These are phyloP conservation scores for Prinsepia uniflora DNA, from an alignment of 306 rosid genomes.

Conservation along the genomic window DNA sequence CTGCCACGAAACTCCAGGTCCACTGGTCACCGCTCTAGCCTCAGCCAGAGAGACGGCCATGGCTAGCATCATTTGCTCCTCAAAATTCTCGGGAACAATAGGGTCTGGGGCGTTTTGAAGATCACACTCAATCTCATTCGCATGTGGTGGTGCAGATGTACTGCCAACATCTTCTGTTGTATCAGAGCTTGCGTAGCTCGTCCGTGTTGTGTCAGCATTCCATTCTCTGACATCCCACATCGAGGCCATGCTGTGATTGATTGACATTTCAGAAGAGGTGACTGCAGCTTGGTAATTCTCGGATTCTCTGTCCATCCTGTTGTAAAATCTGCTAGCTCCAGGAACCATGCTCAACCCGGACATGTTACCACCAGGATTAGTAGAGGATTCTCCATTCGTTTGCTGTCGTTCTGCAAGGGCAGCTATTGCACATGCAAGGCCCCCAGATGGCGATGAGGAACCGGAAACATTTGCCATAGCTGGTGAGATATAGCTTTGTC, in stretches of 20 bases:
- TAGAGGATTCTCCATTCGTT: constrained; percentile 54
- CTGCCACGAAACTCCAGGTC: constrained; percentile 72
- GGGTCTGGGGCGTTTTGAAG: constrained; percentile 44
- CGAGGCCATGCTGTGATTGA: constrained; percentile 34
- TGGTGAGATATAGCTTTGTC: constrained; percentile 43
- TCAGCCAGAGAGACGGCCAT: constrained; percentile 94
- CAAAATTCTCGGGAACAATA: constrained; percentile 81
- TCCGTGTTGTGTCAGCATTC: constrained; percentile 51
- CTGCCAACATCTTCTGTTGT: constrained; percentile 45
- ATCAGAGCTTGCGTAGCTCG: constrained; percentile 55
- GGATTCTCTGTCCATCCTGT: constrained; percentile 45
- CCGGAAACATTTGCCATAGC: constrained; percentile 44
- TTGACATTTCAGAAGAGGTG: constrained; percentile 36
- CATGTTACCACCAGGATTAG: constrained; percentile 38
- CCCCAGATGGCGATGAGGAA: constrained; percentile 80
- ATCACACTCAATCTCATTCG: constrained; percentile 50
- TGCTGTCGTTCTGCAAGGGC: constrained; percentile 99
- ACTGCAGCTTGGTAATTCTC: constrained; percentile 49
- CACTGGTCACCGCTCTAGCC: constrained; percentile 61
- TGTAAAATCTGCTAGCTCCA: constrained; percentile 54
- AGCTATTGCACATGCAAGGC: constrained; percentile 95
- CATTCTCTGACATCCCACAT: constrained; percentile 53
- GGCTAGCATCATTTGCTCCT: constrained; percentile 99
- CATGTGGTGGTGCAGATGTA: constrained; percentile 32
- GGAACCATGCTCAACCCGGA: constrained; percentile 47